A percentile compares a stretch with the other conserved stretches of the same genome.
Evolutionary conservation across 2,329 filamentous ascomycete species (phyloP).

Genomic region (Colletotrichum sp.): DNA sequence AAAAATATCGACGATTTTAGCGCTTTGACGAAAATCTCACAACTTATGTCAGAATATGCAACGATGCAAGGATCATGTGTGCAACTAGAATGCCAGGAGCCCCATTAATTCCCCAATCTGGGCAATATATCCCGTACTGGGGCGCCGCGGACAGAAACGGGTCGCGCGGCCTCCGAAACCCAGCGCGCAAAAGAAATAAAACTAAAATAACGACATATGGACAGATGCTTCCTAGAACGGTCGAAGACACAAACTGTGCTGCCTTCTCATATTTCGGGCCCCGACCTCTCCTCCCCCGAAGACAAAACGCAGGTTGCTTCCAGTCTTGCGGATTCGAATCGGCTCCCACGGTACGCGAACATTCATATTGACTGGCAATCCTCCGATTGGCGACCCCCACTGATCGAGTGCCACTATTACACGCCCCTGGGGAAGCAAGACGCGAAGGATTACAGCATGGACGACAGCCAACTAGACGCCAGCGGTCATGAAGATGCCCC

Average conservation of each 20-base stretch:
- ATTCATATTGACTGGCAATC: not conserved
- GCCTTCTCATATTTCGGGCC: constrained; percentile 2
- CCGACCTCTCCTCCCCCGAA: constrained; percentile 11
- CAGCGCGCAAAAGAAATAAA: not conserved
- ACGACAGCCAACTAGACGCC: constrained; percentile 9
- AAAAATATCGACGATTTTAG: not conserved
- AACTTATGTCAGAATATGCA: not conserved
- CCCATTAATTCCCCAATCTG: not conserved
- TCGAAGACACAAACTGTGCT: not conserved
- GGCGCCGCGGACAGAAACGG: not conserved
- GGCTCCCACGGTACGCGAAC: not conserved
- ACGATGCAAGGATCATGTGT: not conserved
- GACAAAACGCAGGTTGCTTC: not conserved
- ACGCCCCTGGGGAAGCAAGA: not conserved
- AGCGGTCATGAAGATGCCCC: constrained; percentile 14
- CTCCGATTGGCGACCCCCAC: not conserved
- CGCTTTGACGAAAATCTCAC: not conserved
- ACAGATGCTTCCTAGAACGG: not conserved
- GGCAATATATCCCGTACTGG: not conserved
- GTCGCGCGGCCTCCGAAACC: constrained; percentile 9
- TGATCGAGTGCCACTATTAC: not conserved
- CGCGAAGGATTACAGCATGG: not conserved
- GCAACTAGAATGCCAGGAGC: not conserved
- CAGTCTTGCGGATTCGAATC: not conserved
- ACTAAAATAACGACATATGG: constrained; percentile 2